These are phyloP conservation scores for Podospora fimiseda DNA, from an alignment of 495 filamentous ascomycete species.

Conservation along the genomic window DNA sequence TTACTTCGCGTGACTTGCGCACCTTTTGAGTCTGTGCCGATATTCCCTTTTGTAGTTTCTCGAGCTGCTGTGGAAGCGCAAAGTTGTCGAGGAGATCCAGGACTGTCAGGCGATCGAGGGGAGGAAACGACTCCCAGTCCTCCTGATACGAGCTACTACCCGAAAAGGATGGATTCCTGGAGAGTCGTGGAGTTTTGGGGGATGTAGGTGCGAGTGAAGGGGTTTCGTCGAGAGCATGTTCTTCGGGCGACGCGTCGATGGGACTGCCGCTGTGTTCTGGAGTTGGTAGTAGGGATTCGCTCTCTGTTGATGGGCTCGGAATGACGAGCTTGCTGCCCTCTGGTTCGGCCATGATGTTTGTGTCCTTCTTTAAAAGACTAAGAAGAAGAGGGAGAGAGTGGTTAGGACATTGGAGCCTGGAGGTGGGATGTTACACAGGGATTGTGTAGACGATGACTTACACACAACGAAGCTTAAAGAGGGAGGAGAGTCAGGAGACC, in stretches of 20 bases:
- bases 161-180: slow-evolving; percentile 69
- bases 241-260: slow-evolving; percentile 34
- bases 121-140: slow-evolving; percentile 79
- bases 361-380: not conserved
- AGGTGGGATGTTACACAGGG: not conserved
- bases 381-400: not conserved
- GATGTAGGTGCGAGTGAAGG: slow-evolving; percentile 38
- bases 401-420: not conserved
- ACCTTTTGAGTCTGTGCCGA: slow-evolving; percentile 80
- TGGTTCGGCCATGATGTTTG: slow-evolving; percentile 40
- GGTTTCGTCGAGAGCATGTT: slow-evolving; percentile 33
- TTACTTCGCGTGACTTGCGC: slow-evolving; percentile 69
- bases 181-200: slow-evolving; percentile 50
- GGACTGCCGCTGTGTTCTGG: slow-evolving; percentile 36
- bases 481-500: too few relatives aligned
- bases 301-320: slow-evolving; percentile 34
- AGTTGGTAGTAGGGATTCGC: slow-evolving; percentile 36
- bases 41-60: slow-evolving; percentile 76
- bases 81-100: slow-evolving; percentile 94
- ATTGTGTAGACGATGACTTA: slow-evolving; percentile 8
- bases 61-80: slow-evolving; percentile 77
- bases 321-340: slow-evolving; percentile 31
- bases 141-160: slow-evolving; percentile 74
- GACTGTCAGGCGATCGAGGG: slow-evolving; percentile 83
- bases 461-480: not conserved